Base-by-base conservation (phyloP, 140 eudicot species). In the Artemisia princeps region DNA sequence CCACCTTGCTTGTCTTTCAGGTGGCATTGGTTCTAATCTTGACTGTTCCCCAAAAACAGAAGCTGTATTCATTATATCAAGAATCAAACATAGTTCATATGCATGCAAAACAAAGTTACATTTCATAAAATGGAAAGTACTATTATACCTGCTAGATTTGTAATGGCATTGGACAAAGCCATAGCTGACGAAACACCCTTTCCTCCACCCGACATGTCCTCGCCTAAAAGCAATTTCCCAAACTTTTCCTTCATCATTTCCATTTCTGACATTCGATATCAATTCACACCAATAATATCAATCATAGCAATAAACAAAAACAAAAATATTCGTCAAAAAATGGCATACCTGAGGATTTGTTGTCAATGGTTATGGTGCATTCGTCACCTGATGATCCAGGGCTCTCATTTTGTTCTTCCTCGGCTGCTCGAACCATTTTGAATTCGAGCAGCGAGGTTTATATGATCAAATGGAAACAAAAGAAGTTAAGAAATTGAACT, bases 141-240 rank as follows among this genome's bases (percentile, higher is more conserved):
- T 1, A 6, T 37, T 37, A 37, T 37, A 37, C 96, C 96, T 77
- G 96, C 94, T 65, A 88, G 77, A 70, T 88, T 88, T 33, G 96
- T 88, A 37, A 88, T 85, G 71, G 96, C 96, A 60, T 88, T 88
- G 17, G 96, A 80, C 68, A 88, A 60, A 19, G 96, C 96, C 66
- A 85, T 60, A 58, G 96, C 91, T 0, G 91, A 89, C 3, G 90
- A 86, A 70, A 83, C 95, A 20, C 96, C 96, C 76, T 89, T 89
- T 66, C 96, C 96, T 28, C 91, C 96, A 11, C 96, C 96, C 2
- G 96, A 89, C 95, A 86, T 89, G 51, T 89, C 96, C 76, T 89
- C 96, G 12, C 96, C 95, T 52, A 89, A 73, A 51, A 89, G 88
- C 83, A 89, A 73, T 84, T 89, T 89, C n/a, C 95, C 80, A 44